Base-by-base conservation (phyloP, 1,284 basidiomycete genomes). In the Vanrija sp. region DNA sequence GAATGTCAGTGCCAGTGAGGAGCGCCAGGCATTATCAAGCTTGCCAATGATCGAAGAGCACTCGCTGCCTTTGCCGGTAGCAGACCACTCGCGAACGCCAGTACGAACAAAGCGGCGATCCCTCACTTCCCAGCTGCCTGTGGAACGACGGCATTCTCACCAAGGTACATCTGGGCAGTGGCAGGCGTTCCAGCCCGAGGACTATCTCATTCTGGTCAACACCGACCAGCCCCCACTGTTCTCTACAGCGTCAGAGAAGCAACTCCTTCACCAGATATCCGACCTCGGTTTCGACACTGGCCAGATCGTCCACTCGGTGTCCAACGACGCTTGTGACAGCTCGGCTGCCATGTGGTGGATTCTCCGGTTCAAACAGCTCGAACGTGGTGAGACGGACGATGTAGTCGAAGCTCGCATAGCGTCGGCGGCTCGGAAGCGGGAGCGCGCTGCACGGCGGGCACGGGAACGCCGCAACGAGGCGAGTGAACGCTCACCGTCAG, bases 311-410 rank as follows among this genome's bases (percentile, higher is more conserved):
- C 94, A 98, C 72, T 92, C 88, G 1, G 93, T 98, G 7, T 81
- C 89, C 45, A 88, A 83, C 25, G 85, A 97, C 74, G 95, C 96
- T 0, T 98, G 95, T 69, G 95, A 98, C 74, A 82, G 89, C 0
- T 84, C 88, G 6, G 89, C 92, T 10, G 91, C 94, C 1, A 78
- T 91, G 12, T 98, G 95, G 95, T 98, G 96, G 96, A 89, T 97
- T 81, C 78, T 98, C 49, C 86, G 88, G 9, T 86, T 89, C 72
- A 86, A 84, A 67, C 83, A 81, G 55, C 78, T 69, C 47, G 73
- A 72, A 58, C 68, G 68, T 21, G 69, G 74, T n/a, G 70, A 77
- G 64, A 72, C 66, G 39, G 69, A 75, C 39, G 69, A 72, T 21
- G 64, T 65, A 3, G 61, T 72, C 8, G 54, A 60, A n/a, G 66